These are phyloP conservation scores for Boletus huronensis DNA, from an alignment of 768 basidiomycete genomes.

Conservation along the genomic window DNA sequence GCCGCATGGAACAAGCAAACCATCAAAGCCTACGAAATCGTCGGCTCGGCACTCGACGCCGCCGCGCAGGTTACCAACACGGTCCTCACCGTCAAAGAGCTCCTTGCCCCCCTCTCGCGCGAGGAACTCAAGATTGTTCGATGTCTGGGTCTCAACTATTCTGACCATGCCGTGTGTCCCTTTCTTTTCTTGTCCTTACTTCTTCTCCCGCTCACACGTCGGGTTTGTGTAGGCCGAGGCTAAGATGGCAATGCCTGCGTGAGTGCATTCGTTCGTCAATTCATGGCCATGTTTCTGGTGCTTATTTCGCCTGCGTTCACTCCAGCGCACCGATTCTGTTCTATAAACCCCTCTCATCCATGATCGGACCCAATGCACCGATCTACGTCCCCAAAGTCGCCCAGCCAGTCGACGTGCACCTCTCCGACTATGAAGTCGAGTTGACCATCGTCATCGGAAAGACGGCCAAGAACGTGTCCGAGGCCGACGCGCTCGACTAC, in stretches of 20 bases:
- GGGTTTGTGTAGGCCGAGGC: slow-evolving; percentile 53
- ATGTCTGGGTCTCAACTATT: slow-evolving; percentile 79
- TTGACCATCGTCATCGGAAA: slow-evolving; percentile 82
- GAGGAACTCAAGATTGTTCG: slow-evolving; percentile 68
- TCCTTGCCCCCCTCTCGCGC: slow-evolving; percentile 65
- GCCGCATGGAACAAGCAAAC: slow-evolving; percentile 47
- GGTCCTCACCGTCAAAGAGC: slow-evolving; percentile 64
- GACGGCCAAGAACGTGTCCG: slow-evolving; percentile 72
- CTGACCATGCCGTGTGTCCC: slow-evolving; percentile 68
- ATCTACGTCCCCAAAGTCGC: slow-evolving; percentile 63
- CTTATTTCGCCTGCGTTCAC: not conserved
- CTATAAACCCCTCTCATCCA: slow-evolving; percentile 68
- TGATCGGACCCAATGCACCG: slow-evolving; percentile 68
- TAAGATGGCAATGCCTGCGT: slow-evolving; percentile 62
- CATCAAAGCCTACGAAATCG: slow-evolving; percentile 69
- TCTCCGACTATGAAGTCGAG: slow-evolving; percentile 83
- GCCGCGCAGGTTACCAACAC: slow-evolving; percentile 59
- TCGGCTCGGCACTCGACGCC: slow-evolving; percentile 66
- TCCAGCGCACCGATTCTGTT: slow-evolving; percentile 68
- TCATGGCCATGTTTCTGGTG: not conserved
- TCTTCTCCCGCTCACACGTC: not conserved
- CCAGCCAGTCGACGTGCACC: slow-evolving; percentile 65
- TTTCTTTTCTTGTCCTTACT: not conserved
- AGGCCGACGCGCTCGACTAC: slow-evolving; percentile 79
- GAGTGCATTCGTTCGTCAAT: slow-evolving; percentile 21